phyloP scores from a whole-genome alignment of 495 filamentous ascomycete genomes.

The Platismatia glauca region DNA sequence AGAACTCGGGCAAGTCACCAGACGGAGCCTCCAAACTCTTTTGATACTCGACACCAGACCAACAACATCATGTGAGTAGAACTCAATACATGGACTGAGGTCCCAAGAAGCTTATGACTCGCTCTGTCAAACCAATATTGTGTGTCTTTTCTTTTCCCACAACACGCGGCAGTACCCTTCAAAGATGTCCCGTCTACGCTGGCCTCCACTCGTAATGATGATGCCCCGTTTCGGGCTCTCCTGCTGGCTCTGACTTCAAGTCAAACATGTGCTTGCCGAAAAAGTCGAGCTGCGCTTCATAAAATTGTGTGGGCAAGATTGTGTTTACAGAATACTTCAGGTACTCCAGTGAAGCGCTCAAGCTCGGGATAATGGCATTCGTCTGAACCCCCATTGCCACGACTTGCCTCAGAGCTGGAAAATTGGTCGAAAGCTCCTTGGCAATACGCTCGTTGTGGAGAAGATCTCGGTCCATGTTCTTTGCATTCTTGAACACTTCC shows the following conservation, averaged over 20 bases:
- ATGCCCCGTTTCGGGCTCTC: slow-evolving; percentile 41
- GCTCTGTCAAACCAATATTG: too few species aligned
- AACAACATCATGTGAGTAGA: too few species aligned
- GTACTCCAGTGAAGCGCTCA: slow-evolving; percentile 60
- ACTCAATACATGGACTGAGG: too few species aligned
- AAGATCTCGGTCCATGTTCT: slow-evolving; percentile 31
- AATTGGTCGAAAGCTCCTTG: slow-evolving; percentile 44
- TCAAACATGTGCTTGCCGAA: slow-evolving; percentile 68
- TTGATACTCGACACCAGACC: too few species aligned
- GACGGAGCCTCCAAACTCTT: too few species aligned
- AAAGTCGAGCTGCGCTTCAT: slow-evolving; percentile 68
- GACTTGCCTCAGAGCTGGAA: slow-evolving; percentile 45
- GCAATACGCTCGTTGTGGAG: slow-evolving; percentile 43
- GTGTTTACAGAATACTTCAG: slow-evolving; percentile 54
- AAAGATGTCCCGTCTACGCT: slow-evolving; percentile 21
- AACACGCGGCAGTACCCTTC: neutral
- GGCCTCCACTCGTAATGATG: slow-evolving; percentile 54
- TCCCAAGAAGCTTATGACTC: too few species aligned
- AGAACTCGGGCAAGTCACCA: too few species aligned
- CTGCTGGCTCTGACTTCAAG: slow-evolving; percentile 38
- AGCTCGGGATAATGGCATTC: slow-evolving; percentile 56
- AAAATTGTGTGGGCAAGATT: slow-evolving; percentile 56
- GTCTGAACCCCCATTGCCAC: slow-evolving; percentile 47
- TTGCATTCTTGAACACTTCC: slow-evolving; percentile 25
- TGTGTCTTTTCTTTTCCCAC: too few species aligned